Percentiles rank a stretch among this genome's conserved stretches.
Conservation (phyloP, 2,329 filamentous ascomycete species). For the Thielaviopsis cerberus region DNA sequence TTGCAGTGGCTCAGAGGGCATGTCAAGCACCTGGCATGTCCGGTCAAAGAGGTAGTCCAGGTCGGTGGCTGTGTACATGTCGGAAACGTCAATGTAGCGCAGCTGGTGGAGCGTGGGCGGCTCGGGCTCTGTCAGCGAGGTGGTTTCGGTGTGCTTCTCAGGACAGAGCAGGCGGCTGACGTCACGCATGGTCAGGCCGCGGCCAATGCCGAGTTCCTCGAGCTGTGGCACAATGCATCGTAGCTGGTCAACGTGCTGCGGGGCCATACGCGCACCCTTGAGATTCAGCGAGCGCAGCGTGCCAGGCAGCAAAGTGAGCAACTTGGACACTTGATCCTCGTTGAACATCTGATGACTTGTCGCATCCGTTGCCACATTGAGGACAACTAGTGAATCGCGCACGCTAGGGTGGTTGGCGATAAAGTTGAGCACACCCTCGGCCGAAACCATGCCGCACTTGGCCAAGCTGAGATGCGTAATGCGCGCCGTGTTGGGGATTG, state of each 20-base stretch:
- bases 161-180: conserved; percentile 46
- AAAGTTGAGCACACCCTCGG: conserved; percentile 50
- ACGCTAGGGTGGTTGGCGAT: conserved; percentile 52
- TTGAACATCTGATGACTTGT: conserved; percentile 54
- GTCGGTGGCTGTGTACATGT: conserved; percentile 23
- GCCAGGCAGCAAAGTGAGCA: conserved; percentile 46
- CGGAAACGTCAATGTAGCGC: conserved; percentile 60
- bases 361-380: conserved; percentile 56
- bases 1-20: conserved; percentile 47
- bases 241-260: conserved; percentile 45
- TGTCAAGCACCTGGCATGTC: conserved; percentile 36
- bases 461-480: conserved; percentile 64
- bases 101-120: conserved; percentile 32
- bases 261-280: conserved; percentile 53
- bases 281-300: conserved; percentile 57
- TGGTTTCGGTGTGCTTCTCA: conserved; percentile 29
- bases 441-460: conserved; percentile 53
- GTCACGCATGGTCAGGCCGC: conserved; percentile 45
- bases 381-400: conserved; percentile 42
- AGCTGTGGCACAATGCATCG: conserved; percentile 1
- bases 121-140: conserved; percentile 25
- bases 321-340: conserved; percentile 41
- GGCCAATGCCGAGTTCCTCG: conserved; percentile 58
- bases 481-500: conserved; percentile 50
- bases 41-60: conserved; percentile 34